phyloP scores from a whole-genome alignment of 1,284 basidiomycete genomes.

The Acaromyces ingoldii region DNA sequence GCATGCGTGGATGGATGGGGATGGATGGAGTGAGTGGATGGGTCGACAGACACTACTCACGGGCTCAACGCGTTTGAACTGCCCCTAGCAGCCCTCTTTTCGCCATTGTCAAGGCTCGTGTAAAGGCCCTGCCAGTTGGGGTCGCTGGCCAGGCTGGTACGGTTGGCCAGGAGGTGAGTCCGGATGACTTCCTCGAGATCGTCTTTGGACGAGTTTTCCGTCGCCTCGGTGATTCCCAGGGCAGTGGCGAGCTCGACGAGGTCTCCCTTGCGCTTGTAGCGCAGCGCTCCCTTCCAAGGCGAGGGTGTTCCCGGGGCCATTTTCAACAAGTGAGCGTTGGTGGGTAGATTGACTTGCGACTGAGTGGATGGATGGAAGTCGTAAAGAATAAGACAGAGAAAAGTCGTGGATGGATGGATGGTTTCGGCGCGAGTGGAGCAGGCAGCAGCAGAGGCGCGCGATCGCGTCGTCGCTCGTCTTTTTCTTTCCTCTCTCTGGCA shows the following conservation, averaged over 20 bases:
- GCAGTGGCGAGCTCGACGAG: constrained; percentile 35
- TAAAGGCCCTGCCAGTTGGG: constrained; percentile 31
- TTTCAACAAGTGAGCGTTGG: no score
- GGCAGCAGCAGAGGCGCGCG: no score
- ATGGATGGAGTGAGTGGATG: no score
- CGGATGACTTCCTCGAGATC: constrained; percentile 36
- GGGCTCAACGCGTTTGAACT: background rate
- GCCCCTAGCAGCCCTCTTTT: constrained; percentile 9
- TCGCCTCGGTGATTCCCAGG: constrained; percentile 26
- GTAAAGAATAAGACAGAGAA: no score
- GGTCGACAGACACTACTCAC: constrained; percentile 4
- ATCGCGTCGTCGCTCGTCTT: no score
- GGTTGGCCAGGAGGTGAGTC: constrained; percentile 25
- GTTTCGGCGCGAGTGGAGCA: no score
- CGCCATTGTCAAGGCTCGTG: constrained; percentile 28
- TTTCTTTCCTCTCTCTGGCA: no score
- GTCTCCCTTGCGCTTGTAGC: constrained; percentile 36
- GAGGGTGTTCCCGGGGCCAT: no score
- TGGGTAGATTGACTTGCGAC: no score
- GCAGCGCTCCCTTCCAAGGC: constrained; percentile 20
- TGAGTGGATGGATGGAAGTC: no score
- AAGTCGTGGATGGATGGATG: no score
- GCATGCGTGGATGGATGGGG: no score
- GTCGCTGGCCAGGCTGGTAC: constrained; percentile 16
- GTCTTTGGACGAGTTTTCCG: constrained; percentile 23